Conservation (phyloP, 768 basidiomycete genomes). For the Russula abietina region DNA sequence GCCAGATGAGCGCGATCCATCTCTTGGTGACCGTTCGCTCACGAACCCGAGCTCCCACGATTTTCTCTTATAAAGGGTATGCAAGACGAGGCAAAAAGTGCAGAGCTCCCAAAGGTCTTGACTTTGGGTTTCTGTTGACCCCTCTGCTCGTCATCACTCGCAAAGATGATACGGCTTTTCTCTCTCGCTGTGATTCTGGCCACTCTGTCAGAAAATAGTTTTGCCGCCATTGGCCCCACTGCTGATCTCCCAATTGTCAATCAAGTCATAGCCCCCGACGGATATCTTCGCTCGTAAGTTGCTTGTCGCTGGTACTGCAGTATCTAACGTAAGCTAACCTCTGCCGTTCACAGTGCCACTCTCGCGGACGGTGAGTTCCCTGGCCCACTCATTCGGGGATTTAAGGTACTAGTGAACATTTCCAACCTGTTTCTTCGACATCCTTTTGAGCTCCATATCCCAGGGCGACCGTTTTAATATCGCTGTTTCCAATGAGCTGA, state of each 20-base stretch:
- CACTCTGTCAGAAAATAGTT: not conserved
- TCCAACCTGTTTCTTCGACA: no score
- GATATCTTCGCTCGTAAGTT: constrained; percentile 23
- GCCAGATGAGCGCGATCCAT: not conserved
- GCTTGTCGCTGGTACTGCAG: not conserved
- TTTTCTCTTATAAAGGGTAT: not conserved
- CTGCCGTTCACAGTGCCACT: not conserved
- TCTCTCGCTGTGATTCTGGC: constrained; percentile 7
- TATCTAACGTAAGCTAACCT: not conserved
- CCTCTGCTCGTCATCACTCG: not conserved
- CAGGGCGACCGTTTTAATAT: constrained; percentile 36
- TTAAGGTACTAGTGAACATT: constrained; percentile 27
- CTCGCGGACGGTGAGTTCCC: constrained; percentile 11
- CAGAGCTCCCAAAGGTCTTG: not conserved
- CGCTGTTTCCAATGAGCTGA: constrained; percentile 41
- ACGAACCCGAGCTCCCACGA: no score
- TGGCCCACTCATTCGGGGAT: constrained; percentile 20
- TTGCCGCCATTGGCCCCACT: constrained; percentile 25
- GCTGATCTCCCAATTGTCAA: constrained; percentile 24
- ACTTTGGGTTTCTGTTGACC: not conserved
- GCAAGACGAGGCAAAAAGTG: not conserved
- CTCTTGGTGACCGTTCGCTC: not conserved
- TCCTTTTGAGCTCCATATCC: constrained; percentile 26
- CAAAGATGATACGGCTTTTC: not conserved
- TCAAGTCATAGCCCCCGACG: constrained; percentile 26